Percentiles rank a stretch among this genome's conserved stretches.
Evolutionary conservation across 75 land plant species (phyloP).

Genomic region (Selaginella tamariscina): DNA sequence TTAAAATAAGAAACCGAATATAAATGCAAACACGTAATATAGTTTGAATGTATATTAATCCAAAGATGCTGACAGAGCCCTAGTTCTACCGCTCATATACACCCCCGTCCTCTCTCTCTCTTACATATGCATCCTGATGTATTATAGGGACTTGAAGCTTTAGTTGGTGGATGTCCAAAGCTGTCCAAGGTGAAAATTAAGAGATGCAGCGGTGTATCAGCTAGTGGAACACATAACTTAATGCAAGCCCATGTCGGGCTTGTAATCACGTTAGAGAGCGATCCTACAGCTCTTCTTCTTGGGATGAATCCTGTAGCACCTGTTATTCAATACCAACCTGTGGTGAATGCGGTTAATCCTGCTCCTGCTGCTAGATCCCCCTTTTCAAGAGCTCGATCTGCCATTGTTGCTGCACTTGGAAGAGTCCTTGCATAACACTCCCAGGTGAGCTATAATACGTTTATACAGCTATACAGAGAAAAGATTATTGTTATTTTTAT

Average conservation of each 20-base stretch:
- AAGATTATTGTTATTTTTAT: too few species aligned
- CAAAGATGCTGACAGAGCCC: too few species aligned
- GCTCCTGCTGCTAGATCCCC: background rate
- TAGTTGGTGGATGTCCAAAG: background rate
- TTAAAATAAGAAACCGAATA: too few species aligned
- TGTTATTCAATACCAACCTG: background rate
- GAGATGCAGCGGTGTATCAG: conserved; percentile 8
- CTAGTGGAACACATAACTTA: background rate
- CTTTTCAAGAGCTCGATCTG: background rate
- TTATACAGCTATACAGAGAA: too few species aligned
- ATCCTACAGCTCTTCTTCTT: too few species aligned
- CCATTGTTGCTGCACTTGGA: background rate
- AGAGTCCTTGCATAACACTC: background rate
- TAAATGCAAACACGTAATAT: too few species aligned
- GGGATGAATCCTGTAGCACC: too few species aligned
- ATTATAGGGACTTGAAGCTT: conserved; percentile 4
- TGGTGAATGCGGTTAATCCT: background rate
- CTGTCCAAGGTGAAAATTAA: conserved; percentile 11
- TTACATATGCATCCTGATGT: too few species aligned
- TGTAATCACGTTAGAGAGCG: background rate
- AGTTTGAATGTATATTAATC: too few species aligned
- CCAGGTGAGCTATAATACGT: too few species aligned
- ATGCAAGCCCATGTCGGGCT: background rate
- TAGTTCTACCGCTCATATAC: too few species aligned
- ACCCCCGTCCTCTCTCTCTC: too few species aligned